Evolutionary conservation across 768 basidiomycete genomes (phyloP).

Genomic region (Paxillus rubicundulus): DNA sequence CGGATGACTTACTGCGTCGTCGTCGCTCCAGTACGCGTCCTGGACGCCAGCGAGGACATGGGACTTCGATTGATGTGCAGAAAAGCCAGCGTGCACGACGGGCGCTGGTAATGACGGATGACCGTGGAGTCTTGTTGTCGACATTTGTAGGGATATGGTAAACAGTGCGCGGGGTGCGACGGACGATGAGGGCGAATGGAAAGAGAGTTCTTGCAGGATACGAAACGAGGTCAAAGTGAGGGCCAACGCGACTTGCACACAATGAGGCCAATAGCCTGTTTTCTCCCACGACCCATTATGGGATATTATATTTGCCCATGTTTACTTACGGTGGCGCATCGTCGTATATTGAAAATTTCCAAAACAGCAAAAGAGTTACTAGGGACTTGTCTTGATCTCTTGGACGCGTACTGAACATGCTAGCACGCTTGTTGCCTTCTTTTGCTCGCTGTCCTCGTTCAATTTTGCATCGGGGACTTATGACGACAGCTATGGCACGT

Average conservation of each 20-base stretch:
- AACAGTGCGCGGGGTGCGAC: conserved; percentile 3
- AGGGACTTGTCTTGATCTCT: background rate
- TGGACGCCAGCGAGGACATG: conserved; percentile 86
- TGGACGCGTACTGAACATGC: background rate
- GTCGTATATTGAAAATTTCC: background rate
- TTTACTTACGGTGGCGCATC: conserved; percentile 18
- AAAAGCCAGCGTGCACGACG: conserved; percentile 67
- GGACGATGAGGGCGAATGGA: conserved; percentile 19
- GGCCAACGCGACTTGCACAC: conserved; percentile 19
- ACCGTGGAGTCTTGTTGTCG: conserved; percentile 53
- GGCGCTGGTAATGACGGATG: conserved; percentile 72
- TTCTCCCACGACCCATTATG: conserved; percentile 22
- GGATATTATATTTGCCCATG: conserved; percentile 14
- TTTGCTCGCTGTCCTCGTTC: conserved; percentile 19
- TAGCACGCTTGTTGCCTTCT: conserved; percentile 25
- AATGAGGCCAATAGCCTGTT: conserved; percentile 21
- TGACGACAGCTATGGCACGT: conserved; percentile 7
- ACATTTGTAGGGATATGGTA: conserved; percentile 35
- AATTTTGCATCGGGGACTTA: conserved; percentile 12
- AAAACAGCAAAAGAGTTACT: no score
- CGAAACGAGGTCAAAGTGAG: conserved; percentile 17
- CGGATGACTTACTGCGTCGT: conserved; percentile 63
- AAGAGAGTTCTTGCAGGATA: conserved; percentile 9
- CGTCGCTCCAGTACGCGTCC: conserved; percentile 97
- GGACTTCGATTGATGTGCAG: conserved; percentile 76